A percentile compares a stretch with the other conserved stretches of the same genome.
phyloP scores from a whole-genome alignment of 139 green algal genomes.

The Micractinium sp. region DNA sequence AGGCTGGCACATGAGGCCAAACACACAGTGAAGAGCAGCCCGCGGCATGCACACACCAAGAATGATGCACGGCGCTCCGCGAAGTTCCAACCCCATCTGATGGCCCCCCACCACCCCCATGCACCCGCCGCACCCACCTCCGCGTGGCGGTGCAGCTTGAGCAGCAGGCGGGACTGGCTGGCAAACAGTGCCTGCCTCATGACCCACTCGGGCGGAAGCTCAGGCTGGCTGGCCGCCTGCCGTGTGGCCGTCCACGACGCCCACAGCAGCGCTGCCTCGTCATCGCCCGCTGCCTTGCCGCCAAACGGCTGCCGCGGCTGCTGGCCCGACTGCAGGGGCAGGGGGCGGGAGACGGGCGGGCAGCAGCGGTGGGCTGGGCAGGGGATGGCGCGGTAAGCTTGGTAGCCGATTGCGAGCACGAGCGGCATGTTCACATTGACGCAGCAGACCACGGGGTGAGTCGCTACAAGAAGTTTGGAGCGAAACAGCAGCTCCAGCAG shows the following conservation, averaged over 20 bases:
- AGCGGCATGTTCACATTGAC: too few relatives aligned
- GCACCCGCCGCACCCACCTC: slow-evolving; percentile 32
- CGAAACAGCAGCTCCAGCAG: too few relatives aligned
- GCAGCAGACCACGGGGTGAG: too few relatives aligned
- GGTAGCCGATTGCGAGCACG: too few relatives aligned
- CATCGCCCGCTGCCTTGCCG: slow-evolving; percentile 51
- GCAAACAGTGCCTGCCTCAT: slow-evolving; percentile 94
- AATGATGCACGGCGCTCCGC: too few relatives aligned
- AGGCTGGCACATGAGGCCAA: not conserved
- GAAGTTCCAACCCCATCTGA: too few relatives aligned
- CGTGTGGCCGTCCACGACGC: slow-evolving; percentile 56
- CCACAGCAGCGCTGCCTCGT: slow-evolving; percentile 61
- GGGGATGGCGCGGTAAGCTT: not conserved
- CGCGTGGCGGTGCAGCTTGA: slow-evolving; percentile 52
- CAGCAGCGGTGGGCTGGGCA: not conserved
- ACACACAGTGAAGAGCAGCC: not conserved
- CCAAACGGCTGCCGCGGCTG: slow-evolving; percentile 22
- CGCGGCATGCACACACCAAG: not conserved
- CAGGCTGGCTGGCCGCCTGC: slow-evolving; percentile 38
- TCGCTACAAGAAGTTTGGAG: too few relatives aligned
- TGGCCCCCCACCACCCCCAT: too few relatives aligned
- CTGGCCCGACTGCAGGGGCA: slow-evolving; percentile 14
- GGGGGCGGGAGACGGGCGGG: not conserved
- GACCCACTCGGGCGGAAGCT: slow-evolving; percentile 63
- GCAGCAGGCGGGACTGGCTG: slow-evolving; percentile 68